Base-by-base conservation (phyloP, 257 asterid species). In the Ilex aquifolium region DNA sequence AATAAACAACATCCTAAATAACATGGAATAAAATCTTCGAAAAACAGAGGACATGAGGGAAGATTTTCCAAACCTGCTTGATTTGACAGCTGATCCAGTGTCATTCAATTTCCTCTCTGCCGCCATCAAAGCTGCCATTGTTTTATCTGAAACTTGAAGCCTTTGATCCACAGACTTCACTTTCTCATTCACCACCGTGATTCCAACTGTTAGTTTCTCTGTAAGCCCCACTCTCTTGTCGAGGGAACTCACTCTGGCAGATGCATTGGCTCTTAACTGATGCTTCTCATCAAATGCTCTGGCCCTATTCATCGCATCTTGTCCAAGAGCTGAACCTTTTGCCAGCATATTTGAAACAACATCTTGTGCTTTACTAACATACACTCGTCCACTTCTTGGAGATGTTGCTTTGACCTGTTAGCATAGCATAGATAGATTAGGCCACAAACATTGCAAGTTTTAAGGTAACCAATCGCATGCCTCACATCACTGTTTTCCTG, bases 1-100 rank as follows among this genome's bases (percentile, higher is more conserved):
- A 36, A 36, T 36, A 36, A 36, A 36, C 42, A 36, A 36, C 42
- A 36, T 36, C 42, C 42, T 8, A 4, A 36, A 36, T 49, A 58
- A 39, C 44, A 46, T 52, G 62, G 55, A 13, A 67, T 46, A 21
- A 8, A 48, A 58, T 3, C 42, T 36, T 16, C 6, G 29, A 32
- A 36, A 58, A 68, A 55, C 13, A 53, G 60, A 3, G 31, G 39
- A 14, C 44, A 59, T 46, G 21, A 61, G 59, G 44, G 13, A 55
- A 56, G n/a, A 46, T 54, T 58, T 49, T 46, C 27, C 78, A 67
- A 54, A 88, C 97, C 97, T 92, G 96, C 99, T 92, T 62, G 99
- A 83, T 77, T 89, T 92, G 79, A 92, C 97, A 68, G 96, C 99
- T 61, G 99, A 82, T 61, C 99, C 99, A 61, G 99, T 92, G 75